phyloP scores from a whole-genome alignment of 331 rosid species.

The Acacia pycnantha region DNA sequence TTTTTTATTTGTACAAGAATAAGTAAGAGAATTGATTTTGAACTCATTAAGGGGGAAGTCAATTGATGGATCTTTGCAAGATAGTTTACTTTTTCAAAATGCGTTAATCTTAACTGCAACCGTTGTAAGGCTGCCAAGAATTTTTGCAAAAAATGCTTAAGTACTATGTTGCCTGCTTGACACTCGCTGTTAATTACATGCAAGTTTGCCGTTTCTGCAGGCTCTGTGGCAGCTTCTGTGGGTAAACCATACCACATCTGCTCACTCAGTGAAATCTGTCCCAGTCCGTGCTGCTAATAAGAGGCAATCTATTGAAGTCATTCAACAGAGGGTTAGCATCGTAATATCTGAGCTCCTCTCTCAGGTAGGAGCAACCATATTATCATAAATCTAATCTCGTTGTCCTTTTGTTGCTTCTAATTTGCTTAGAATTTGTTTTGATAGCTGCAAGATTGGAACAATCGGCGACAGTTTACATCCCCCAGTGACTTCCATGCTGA shows the following conservation, averaged over 20 bases:
- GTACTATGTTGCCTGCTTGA: constrained; percentile 6
- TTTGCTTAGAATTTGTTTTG: constrained; percentile 26
- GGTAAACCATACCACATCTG: constrained; percentile 66
- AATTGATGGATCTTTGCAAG: constrained; percentile 10
- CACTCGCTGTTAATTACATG: constrained; percentile 10
- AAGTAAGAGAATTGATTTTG: constrained; percentile 16
- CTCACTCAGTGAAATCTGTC: constrained; percentile 48
- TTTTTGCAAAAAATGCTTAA: neutral
- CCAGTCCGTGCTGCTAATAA: constrained; percentile 43
- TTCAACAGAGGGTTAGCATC: constrained; percentile 80
- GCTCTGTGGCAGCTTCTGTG: constrained; percentile 96
- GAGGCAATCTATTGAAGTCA: constrained; percentile 65
- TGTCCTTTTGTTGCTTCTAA: constrained; percentile 14
- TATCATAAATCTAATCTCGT: constrained; percentile 20
- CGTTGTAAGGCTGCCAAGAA: neutral
- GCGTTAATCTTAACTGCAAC: neutral
- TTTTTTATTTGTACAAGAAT: constrained; percentile 3
- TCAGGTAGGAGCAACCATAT: constrained; percentile 58
- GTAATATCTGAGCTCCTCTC: constrained; percentile 90
- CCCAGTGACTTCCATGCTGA: constrained; percentile 93
- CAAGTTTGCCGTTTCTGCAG: constrained; percentile 50
- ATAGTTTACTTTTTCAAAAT: constrained; percentile 8
- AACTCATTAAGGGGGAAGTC: neutral
- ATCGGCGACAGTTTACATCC: constrained; percentile 77
- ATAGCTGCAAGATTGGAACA: constrained; percentile 99